Conservation (phyloP, 306 rosid genomes). For the Cucurbita moschata region DNA sequence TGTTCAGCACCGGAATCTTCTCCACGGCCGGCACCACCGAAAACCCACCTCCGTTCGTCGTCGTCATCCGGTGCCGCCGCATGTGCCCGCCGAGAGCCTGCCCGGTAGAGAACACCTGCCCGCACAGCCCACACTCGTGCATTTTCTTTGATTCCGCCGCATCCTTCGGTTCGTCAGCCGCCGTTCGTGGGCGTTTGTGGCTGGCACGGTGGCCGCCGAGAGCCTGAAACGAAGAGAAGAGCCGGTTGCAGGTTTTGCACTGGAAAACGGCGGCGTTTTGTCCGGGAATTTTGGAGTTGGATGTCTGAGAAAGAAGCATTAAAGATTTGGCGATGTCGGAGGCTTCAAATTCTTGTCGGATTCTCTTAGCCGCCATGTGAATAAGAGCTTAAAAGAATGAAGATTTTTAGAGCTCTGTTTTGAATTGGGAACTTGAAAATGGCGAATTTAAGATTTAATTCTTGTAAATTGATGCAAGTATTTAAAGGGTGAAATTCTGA, state of each 20-base stretch:
- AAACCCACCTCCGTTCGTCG: conserved; percentile 7
- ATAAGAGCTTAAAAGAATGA: neutral
- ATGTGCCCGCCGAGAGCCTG: conserved; percentile 92
- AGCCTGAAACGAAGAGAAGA: conserved; percentile 69
- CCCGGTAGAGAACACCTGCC: conserved; percentile 48
- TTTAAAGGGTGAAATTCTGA: neutral
- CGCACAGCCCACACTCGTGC: conserved; percentile 62
- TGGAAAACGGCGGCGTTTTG: conserved; percentile 20
- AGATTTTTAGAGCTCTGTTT: neutral
- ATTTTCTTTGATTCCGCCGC: conserved; percentile 10
- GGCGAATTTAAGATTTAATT: neutral
- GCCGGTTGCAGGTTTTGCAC: conserved; percentile 74
- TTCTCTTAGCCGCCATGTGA: conserved; percentile 31
- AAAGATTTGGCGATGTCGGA: conserved; percentile 23
- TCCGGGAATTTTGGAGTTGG: neutral
- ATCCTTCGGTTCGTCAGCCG: conserved; percentile 1
- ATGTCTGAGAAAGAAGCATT: conserved; percentile 19
- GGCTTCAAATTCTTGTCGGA: conserved; percentile 10
- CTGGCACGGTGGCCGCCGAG: conserved; percentile 91
- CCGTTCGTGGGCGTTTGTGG: conserved; percentile 36
- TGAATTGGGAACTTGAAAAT: neutral
- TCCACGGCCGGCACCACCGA: conserved; percentile 15
- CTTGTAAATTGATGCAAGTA: neutral
- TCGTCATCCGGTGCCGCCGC: conserved; percentile 45
- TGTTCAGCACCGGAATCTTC: conserved; percentile 33